Percentiles rank a stretch among this genome's conserved stretches.
These are phyloP conservation scores for Roridomyces roridus DNA, from an alignment of 768 basidiomycete species.

Conservation along the genomic window DNA sequence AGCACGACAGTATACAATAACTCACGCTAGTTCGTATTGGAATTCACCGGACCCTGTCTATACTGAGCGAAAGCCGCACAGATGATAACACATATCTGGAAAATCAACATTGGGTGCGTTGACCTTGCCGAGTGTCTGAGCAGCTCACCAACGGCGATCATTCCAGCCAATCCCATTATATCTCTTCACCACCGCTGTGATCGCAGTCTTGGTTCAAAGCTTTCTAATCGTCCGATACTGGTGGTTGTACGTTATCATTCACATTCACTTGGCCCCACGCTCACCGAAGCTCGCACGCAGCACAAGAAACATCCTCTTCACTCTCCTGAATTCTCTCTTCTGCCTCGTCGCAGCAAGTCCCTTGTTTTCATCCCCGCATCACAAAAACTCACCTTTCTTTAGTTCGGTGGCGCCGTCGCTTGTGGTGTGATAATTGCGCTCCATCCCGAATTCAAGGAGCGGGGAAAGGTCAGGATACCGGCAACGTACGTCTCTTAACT, in stretches of 20 bases:
- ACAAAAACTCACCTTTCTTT: neutral
- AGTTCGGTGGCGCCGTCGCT: constrained; percentile 12
- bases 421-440: constrained; percentile 5
- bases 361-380: constrained; percentile 3
- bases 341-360: constrained; percentile 7
- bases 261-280: neutral
- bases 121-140: neutral
- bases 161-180: constrained; percentile 8
- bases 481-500: constrained; percentile 12
- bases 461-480: constrained; percentile 4
- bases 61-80: too few species aligned
- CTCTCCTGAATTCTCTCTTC: constrained; percentile 6
- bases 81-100: constrained; percentile 1
- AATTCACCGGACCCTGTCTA: constrained; percentile 10
- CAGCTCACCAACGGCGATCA: constrained; percentile 3
- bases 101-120: constrained; percentile 11
- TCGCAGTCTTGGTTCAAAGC: constrained; percentile 10
- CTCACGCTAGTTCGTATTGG: constrained; percentile 7
- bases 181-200: constrained; percentile 12
- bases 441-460: constrained; percentile 3
- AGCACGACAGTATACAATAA: constrained; percentile 10
- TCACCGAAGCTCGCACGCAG: constrained; percentile 11
- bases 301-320: constrained; percentile 13
- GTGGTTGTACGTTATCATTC: constrained; percentile 6
- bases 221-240: constrained; percentile 15